phyloP scores from a whole-genome alignment of 2,329 filamentous ascomycete genomes.

The Tetracladium maxilliforme region DNA sequence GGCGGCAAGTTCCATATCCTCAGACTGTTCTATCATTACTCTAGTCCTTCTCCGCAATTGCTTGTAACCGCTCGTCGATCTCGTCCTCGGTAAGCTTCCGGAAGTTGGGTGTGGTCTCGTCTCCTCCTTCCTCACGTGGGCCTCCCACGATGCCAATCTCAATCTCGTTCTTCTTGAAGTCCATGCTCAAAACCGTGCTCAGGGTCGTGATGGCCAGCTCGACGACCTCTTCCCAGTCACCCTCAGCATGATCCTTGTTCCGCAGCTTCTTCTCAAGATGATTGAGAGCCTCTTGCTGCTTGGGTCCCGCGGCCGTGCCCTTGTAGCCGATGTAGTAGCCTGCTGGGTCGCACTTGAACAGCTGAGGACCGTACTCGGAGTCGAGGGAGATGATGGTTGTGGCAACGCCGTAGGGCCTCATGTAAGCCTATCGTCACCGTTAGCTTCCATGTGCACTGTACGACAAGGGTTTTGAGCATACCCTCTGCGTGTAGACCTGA shows the following conservation, averaged over 20 bases:
- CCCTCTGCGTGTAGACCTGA: constrained; percentile 96
- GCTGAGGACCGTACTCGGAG: constrained; percentile 78
- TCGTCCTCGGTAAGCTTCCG: constrained; percentile 88
- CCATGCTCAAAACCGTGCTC: constrained; percentile 92
- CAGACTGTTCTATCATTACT: too few species aligned
- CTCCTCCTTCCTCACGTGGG: constrained; percentile 66
- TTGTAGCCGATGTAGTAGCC: constrained; percentile 99
- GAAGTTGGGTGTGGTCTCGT: constrained; percentile 68
- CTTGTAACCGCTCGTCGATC: constrained; percentile 95
- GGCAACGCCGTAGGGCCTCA: constrained; percentile 92
- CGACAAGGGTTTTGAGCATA: constrained; percentile 26
- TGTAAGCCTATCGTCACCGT: constrained; percentile 56
- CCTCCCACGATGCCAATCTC: constrained; percentile 96
- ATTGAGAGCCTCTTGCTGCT: constrained; percentile 97
- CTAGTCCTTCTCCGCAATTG: constrained; percentile 97
- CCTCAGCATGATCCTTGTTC: constrained; percentile 91
- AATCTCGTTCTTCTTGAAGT: constrained; percentile 99
- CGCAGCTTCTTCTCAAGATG: constrained; percentile 99
- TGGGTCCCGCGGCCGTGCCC: constrained; percentile 89
- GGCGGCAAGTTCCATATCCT: too few species aligned
- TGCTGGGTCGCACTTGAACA: constrained; percentile 97
- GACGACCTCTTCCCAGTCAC: constrained; percentile 92
- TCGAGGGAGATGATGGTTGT: constrained; percentile 92
- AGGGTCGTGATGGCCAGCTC: constrained; percentile 91
- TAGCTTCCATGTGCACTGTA: constrained; percentile 2